phyloP scores from a whole-genome alignment of 1,139 yeast species.

The Yamadazyma sp. region DNA sequence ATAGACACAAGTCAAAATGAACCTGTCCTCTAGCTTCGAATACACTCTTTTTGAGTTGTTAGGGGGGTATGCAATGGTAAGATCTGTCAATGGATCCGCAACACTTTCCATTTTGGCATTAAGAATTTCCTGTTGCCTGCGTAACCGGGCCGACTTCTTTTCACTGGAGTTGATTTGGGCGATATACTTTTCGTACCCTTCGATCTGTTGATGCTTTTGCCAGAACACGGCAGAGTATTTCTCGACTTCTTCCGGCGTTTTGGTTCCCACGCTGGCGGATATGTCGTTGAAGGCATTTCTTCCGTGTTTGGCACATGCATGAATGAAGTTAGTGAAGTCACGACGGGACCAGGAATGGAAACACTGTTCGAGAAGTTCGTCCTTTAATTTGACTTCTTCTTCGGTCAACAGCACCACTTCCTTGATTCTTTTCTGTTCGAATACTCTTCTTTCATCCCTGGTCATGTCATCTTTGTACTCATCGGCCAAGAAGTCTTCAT shows the following conservation, averaged over 20 bases:
- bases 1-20: slow-evolving; percentile 68
- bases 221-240: slow-evolving; percentile 73
- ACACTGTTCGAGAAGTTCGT: slow-evolving; percentile 59
- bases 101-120: slow-evolving; percentile 61
- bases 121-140: slow-evolving; percentile 65
- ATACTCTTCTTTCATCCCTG: slow-evolving; percentile 44
- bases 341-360: slow-evolving; percentile 83
- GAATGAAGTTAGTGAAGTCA: slow-evolving; percentile 84
- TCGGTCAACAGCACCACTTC: slow-evolving; percentile 71
- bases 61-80: slow-evolving; percentile 83
- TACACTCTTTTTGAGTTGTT: slow-evolving; percentile 85
- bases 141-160: slow-evolving; percentile 64
- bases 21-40: slow-evolving; percentile 84
- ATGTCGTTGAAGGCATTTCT: slow-evolving; percentile 61
- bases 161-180: slow-evolving; percentile 90
- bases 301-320: slow-evolving; percentile 79
- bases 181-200: slow-evolving; percentile 82
- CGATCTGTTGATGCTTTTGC: slow-evolving; percentile 68
- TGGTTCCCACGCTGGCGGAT: slow-evolving; percentile 65
- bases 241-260: slow-evolving; percentile 67
- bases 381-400: slow-evolving; percentile 69
- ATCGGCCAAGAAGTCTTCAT: slow-evolving; percentile 57
- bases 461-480: slow-evolving; percentile 40
- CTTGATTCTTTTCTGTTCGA: slow-evolving; percentile 68
- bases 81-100: slow-evolving; percentile 71